A percentile compares a stretch with the other conserved stretches of the same genome.
phyloP scores from a whole-genome alignment of 1,284 basidiomycete genomes.

The Cryptococcus depauperatus region DNA sequence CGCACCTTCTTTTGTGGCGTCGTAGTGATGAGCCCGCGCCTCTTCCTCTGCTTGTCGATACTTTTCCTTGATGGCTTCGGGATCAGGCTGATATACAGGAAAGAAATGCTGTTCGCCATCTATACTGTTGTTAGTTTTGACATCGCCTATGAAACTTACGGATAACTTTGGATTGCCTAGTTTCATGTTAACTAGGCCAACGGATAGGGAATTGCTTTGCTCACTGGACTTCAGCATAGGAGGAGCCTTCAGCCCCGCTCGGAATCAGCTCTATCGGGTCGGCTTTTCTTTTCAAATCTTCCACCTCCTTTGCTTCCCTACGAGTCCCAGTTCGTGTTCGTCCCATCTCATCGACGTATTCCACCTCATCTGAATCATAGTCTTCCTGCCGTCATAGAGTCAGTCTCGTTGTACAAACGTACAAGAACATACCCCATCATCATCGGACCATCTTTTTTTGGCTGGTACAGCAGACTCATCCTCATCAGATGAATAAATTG shows the following conservation, averaged over 20 bases:
- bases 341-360: slow-evolving; percentile 45
- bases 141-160: slow-evolving; percentile 31
- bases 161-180: slow-evolving; percentile 55
- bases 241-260: slow-evolving; percentile 16
- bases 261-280: slow-evolving; percentile 2
- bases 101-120: slow-evolving; percentile 70
- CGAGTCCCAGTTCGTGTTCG: slow-evolving; percentile 38
- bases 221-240: slow-evolving; percentile 42
- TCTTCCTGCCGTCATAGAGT: slow-evolving; percentile 44
- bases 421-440: slow-evolving; percentile 4
- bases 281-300: slow-evolving; percentile 12
- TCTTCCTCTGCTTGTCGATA: slow-evolving; percentile 68
- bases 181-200: neutral
- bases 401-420: neutral
- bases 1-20: slow-evolving; percentile 63
- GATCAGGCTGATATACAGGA: slow-evolving; percentile 76
- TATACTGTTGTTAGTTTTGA: neutral
- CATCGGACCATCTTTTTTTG: slow-evolving; percentile 9
- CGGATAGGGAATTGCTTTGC: slow-evolving; percentile 4
- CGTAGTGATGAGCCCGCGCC: slow-evolving; percentile 67
- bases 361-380: slow-evolving; percentile 29
- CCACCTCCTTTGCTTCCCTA: slow-evolving; percentile 38
- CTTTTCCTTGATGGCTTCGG: slow-evolving; percentile 64
- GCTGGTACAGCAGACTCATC: slow-evolving; percentile 28
- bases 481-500: slow-evolving; percentile 31